Conservation (phyloP, 23 red algal genomes). For the Agarophyton chilense region DNA sequence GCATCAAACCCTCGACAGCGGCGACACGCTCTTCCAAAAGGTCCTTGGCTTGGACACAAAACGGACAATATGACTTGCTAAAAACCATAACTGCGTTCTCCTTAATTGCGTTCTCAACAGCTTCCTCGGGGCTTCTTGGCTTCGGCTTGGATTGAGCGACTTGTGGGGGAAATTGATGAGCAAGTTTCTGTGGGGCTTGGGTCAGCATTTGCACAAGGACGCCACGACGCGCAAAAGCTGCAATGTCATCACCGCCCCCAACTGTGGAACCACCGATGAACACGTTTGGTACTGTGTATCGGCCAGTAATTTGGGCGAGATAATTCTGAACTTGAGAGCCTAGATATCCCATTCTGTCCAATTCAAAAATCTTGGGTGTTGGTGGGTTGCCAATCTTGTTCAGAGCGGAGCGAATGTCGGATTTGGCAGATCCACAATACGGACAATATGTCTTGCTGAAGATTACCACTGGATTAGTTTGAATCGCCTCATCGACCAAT, state of each 20-base stretch:
- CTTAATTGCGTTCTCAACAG: slow-evolving; percentile 37
- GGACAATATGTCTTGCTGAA: slow-evolving; percentile 89
- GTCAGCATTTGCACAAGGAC: slow-evolving; percentile 72
- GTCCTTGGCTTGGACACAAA: slow-evolving; percentile 71
- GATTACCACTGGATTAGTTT: slow-evolving; percentile 84
- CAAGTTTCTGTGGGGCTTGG: slow-evolving; percentile 46
- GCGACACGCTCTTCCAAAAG: slow-evolving; percentile 27
- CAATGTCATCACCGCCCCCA: slow-evolving; percentile 87
- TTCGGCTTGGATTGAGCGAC: not conserved
- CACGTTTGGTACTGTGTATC: slow-evolving; percentile 93
- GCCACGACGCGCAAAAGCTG: slow-evolving; percentile 13
- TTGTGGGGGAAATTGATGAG: not conserved
- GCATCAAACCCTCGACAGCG: not conserved
- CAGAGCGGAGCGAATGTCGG: slow-evolving; percentile 35
- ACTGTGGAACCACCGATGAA: slow-evolving; percentile 82
- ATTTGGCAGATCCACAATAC: slow-evolving; percentile 76
- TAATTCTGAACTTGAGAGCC: slow-evolving; percentile 71
- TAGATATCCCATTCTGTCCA: slow-evolving; percentile 57
- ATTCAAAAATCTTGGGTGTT: slow-evolving; percentile 66
- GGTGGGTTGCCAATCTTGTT: slow-evolving; percentile 42
- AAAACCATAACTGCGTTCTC: slow-evolving; percentile 80
- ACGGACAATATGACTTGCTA: slow-evolving; percentile 83
- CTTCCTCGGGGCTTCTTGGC: not conserved
- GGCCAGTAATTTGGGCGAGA: slow-evolving; percentile 68
- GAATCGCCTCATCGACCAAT: slow-evolving; percentile 36